These are phyloP conservation scores for Penicillium sp. DNA, from an alignment of 2,329 filamentous ascomycete genomes.

Conservation along the genomic window DNA sequence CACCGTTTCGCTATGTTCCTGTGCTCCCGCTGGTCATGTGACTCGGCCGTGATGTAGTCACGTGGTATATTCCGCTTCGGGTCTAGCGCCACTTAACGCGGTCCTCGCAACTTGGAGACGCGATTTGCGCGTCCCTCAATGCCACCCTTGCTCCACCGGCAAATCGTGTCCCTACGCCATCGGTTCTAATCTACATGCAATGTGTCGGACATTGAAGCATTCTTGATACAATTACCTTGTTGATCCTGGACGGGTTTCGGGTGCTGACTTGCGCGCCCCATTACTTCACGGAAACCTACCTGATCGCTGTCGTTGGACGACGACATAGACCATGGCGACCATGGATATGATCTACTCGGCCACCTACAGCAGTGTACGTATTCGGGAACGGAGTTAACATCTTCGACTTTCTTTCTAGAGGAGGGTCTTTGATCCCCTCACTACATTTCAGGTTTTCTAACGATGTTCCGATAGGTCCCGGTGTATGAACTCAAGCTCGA, in stretches of 20 bases:
- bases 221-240: slow-evolving; percentile 17
- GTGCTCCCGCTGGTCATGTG: slow-evolving; percentile 22
- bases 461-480: slow-evolving; percentile 68
- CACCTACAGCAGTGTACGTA: slow-evolving; percentile 65
- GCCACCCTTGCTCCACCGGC: slow-evolving; percentile 30
- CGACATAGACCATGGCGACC: slow-evolving; percentile 38
- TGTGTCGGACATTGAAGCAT: slow-evolving; percentile 16
- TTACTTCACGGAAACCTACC: slow-evolving; percentile 28
- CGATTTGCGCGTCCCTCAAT: slow-evolving; percentile 31
- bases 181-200: slow-evolving; percentile 18
- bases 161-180: slow-evolving; percentile 37
- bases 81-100: slow-evolving; percentile 46
- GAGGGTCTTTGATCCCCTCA: background rate
- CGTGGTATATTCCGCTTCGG: slow-evolving; percentile 24
- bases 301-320: slow-evolving; percentile 24
- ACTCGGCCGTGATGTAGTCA: slow-evolving; percentile 11
- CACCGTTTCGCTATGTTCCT: slow-evolving; percentile 33
- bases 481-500: slow-evolving; percentile 93
- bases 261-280: slow-evolving; percentile 18
- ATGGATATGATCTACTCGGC: slow-evolving; percentile 62
- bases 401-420: background rate
- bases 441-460: background rate
- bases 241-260: slow-evolving; percentile 15
- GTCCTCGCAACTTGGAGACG: no score
- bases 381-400: background rate